A percentile compares a stretch with the other conserved stretches of the same genome.
These are phyloP conservation scores for Penicillium sp. DNA, from an alignment of 2,329 filamentous ascomycete species.

Conservation along the genomic window DNA sequence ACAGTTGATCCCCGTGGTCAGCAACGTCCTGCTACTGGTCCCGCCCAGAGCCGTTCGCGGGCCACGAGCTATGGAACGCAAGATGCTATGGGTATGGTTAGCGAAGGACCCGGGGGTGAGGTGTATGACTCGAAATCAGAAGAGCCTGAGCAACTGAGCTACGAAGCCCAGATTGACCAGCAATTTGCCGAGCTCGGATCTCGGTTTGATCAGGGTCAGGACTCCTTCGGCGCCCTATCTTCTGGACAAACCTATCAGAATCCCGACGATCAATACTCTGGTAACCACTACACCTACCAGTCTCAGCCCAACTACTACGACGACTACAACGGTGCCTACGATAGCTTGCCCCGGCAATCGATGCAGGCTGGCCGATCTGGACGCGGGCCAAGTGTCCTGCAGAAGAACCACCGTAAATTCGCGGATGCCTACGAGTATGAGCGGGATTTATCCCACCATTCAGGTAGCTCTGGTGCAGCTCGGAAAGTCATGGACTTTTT, in stretches of 20 bases:
- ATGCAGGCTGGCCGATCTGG: slow-evolving; percentile 40
- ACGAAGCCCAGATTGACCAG: slow-evolving; percentile 42
- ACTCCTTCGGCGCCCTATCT: slow-evolving; percentile 29
- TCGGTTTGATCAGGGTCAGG: slow-evolving; percentile 31
- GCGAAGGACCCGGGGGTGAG: slow-evolving; percentile 31
- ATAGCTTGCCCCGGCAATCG: slow-evolving; percentile 43
- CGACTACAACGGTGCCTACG: slow-evolving; percentile 46
- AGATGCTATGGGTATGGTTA: slow-evolving; percentile 30
- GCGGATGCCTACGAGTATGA: slow-evolving; percentile 83
- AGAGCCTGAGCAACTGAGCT: slow-evolving; percentile 33
- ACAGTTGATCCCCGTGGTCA: slow-evolving; percentile 25
- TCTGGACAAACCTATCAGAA: slow-evolving; percentile 34
- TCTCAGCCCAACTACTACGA: slow-evolving; percentile 47
- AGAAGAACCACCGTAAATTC: slow-evolving; percentile 84
- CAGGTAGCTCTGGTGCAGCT: slow-evolving; percentile 80
- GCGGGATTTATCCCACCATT: slow-evolving; percentile 58
- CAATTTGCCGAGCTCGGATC: slow-evolving; percentile 43
- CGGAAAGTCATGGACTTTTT: slow-evolving; percentile 99
- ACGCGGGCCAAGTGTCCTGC: slow-evolving; percentile 59
- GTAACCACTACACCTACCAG: slow-evolving; percentile 31
- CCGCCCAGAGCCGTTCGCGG: slow-evolving; percentile 26
- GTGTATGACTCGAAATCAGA: slow-evolving; percentile 12
- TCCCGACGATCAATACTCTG: slow-evolving; percentile 32
- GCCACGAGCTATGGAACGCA: slow-evolving; percentile 35
- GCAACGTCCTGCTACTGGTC: slow-evolving; percentile 39